Evolutionary conservation across 129 eudicot species (phyloP).

Genomic region (Pittosporum tobira): DNA sequence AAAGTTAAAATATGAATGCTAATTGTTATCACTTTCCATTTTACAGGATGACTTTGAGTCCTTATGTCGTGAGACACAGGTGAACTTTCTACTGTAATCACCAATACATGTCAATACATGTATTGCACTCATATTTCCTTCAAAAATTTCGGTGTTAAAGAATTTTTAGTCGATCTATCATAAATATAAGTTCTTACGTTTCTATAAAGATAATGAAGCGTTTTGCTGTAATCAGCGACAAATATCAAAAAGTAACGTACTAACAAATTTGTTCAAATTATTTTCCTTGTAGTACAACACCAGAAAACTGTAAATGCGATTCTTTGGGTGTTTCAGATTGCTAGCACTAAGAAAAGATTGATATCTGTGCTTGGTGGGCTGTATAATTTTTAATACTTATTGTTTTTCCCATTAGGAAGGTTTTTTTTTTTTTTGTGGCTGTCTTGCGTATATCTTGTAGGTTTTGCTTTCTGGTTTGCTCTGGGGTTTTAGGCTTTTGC

Average conservation of each 20-base stretch:
- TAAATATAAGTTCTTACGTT: not conserved
- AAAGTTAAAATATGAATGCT: not conserved
- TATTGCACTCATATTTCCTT: not conserved
- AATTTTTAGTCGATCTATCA: not conserved
- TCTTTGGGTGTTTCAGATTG: not conserved
- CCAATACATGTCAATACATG: not conserved
- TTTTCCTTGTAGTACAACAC: not conserved
- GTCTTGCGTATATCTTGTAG: no score
- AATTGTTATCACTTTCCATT: not conserved
- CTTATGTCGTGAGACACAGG: conserved; percentile 33
- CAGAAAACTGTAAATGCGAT: not conserved
- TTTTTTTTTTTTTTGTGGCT: no score
- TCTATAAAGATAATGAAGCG: not conserved
- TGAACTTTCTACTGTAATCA: not conserved
- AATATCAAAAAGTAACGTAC: not conserved
- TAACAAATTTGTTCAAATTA: not conserved
- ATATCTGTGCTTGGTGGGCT: no score
- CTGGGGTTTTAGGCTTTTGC: no score
- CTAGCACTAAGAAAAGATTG: not conserved
- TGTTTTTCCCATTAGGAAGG: no score
- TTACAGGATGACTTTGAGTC: conserved; percentile 34
- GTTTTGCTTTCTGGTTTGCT: no score
- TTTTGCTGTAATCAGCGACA: not conserved
- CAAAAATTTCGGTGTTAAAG: not conserved
- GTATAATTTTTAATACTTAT: no score